Percentiles rank a stretch among this genome's conserved stretches.
Conservation (phyloP, 345 rosid species). For the Acer saccharum region DNA sequence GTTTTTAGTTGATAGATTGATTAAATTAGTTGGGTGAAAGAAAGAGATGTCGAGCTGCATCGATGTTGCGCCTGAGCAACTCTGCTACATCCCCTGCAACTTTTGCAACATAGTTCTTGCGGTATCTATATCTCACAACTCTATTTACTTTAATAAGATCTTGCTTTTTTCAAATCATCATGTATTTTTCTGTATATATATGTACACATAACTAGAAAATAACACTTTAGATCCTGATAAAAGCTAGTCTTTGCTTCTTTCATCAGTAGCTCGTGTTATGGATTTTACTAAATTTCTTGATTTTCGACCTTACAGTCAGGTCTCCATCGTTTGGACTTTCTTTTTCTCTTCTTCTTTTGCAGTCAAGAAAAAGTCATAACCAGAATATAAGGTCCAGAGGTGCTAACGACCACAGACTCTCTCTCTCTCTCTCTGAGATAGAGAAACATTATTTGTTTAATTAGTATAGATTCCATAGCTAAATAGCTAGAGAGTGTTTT, state of each 20-base stretch:
- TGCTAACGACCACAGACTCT: constrained; percentile 21
- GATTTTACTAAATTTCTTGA: constrained; percentile 24
- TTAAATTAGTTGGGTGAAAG: constrained; percentile 19
- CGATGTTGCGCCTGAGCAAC: constrained; percentile 66
- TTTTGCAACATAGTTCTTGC: constrained; percentile 98
- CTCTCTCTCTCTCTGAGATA: not conserved
- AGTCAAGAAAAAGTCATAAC: constrained; percentile 47
- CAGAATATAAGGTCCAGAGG: constrained; percentile 14
- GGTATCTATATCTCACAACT: constrained; percentile 46
- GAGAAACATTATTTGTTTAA: constrained; percentile 9
- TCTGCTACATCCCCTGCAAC: constrained; percentile 99
- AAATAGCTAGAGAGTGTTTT: constrained; percentile 3
- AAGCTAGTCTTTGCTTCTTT: constrained; percentile 26
- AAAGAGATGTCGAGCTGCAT: constrained; percentile 46
- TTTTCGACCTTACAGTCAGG: constrained; percentile 38
- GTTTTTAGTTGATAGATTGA: not conserved
- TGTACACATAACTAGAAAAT: constrained; percentile 28
- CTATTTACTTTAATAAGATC: constrained; percentile 37
- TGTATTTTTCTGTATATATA: constrained; percentile 7
- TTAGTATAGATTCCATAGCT: constrained; percentile 9
- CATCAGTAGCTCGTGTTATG: constrained; percentile 29
- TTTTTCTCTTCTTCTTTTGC: constrained; percentile 39
- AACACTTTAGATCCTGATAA: constrained; percentile 32
- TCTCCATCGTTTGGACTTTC: constrained; percentile 51
- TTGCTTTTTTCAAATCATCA: constrained; percentile 15